Conservation (phyloP, 495 filamentous ascomycete species). For the Trichocladium uniseriatum region DNA sequence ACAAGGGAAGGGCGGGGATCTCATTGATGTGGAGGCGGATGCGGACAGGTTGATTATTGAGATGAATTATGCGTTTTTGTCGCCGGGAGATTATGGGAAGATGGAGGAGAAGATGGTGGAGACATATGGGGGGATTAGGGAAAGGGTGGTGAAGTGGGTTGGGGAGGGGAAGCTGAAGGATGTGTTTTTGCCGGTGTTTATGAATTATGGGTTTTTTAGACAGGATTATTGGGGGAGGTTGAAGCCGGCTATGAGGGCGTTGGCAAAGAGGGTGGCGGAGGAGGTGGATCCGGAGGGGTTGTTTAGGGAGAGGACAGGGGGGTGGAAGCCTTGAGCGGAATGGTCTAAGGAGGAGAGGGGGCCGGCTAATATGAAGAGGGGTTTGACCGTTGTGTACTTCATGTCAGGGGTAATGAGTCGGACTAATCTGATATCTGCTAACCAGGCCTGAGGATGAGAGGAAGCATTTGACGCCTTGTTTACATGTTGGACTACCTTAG, state of each 20-base stretch:
- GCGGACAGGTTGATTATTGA: constrained; percentile 49
- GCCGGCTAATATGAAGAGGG: too few species aligned
- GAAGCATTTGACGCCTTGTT: too few species aligned
- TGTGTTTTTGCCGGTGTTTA: constrained; percentile 49
- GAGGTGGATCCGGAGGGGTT: constrained; percentile 49
- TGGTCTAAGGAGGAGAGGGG: too few species aligned
- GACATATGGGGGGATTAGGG: constrained; percentile 33
- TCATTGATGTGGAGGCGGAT: constrained; percentile 42
- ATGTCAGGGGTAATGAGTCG: too few species aligned
- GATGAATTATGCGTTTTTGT: constrained; percentile 45
- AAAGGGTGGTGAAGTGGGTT: constrained; percentile 29
- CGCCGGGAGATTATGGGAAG: constrained; percentile 33
- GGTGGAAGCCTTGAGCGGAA: constrained; percentile 34
- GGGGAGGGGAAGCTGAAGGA: constrained; percentile 30
- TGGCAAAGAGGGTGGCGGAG: constrained; percentile 35
- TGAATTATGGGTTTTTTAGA: constrained; percentile 49
- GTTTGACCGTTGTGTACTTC: too few species aligned
- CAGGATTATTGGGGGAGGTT: constrained; percentile 53
- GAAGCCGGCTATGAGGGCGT: constrained; percentile 32
- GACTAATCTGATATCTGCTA: too few species aligned
- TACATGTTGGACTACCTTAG: too few species aligned
- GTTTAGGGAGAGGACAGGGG: constrained; percentile 49
- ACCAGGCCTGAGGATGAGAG: too few species aligned
- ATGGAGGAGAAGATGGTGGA: constrained; percentile 44
- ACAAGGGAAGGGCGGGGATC: constrained; percentile 41